A percentile compares a stretch with the other conserved stretches of the same genome.
Conservation (phyloP, 1,139 yeast genomes). For the Pneumocystis wakefieldiae region DNA sequence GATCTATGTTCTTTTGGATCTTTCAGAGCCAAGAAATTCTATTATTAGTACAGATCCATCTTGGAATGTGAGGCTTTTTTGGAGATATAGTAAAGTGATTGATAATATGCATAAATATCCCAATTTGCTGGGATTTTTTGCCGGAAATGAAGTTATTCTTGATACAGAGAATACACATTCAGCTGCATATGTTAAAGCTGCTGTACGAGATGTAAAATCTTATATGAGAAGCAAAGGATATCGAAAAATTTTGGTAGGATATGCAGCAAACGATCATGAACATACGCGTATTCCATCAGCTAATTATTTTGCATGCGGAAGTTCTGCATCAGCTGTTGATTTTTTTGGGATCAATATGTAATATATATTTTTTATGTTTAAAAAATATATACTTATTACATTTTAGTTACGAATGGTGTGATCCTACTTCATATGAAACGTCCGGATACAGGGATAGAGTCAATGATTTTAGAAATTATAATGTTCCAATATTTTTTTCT, state of each 20-base stretch:
- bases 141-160: conserved; percentile 85
- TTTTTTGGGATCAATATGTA: conserved; percentile 82
- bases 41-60: conserved; percentile 60
- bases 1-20: conserved; percentile 81
- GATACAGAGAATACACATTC: conserved; percentile 58
- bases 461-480: conserved; percentile 48
- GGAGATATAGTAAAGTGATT: conserved; percentile 60
- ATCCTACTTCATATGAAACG: conserved; percentile 61
- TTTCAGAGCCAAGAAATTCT: conserved; percentile 84
- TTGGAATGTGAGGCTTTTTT: conserved; percentile 83
- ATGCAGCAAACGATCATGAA: conserved; percentile 90
- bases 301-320: conserved; percentile 63
- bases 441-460: conserved; percentile 74
- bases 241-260: conserved; percentile 75
- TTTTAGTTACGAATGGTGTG: conserved; percentile 82
- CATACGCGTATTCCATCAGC: conserved; percentile 61
- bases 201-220: conserved; percentile 63
- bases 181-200: conserved; percentile 48
- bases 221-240: conserved; percentile 46
- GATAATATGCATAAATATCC: conserved; percentile 74
- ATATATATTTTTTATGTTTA: neutral
- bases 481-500: conserved; percentile 73
- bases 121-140: conserved; percentile 83
- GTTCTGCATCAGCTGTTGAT: conserved; percentile 54
- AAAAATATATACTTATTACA: neutral